Conservation (phyloP, 169 alveolate species). For the Sarcocystis neurona region DNA sequence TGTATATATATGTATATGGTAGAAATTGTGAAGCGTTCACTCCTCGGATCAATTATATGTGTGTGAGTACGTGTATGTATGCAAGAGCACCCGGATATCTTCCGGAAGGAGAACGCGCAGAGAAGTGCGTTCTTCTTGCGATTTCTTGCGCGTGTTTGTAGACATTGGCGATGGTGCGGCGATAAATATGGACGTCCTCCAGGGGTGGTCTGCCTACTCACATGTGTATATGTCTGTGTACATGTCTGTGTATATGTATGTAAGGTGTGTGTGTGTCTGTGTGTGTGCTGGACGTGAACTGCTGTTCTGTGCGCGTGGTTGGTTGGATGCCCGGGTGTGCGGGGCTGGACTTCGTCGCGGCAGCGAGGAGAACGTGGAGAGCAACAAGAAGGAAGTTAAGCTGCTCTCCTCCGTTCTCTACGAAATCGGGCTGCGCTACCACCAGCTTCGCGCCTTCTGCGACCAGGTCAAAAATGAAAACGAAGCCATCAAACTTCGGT, state of each 20-base stretch:
- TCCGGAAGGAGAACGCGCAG: no score
- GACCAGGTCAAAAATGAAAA: slow-evolving; percentile 46
- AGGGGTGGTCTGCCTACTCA: no score
- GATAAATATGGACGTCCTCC: no score
- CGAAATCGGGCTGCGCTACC: slow-evolving; percentile 36
- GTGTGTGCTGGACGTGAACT: neutral
- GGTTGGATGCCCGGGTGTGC: neutral
- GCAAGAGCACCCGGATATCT: no score
- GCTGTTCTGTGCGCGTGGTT: neutral
- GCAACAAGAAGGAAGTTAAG: slow-evolving; percentile 24
- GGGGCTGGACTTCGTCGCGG: neutral
- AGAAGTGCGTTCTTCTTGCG: no score
- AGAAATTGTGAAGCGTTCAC: no score
- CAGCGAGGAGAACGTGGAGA: slow-evolving; percentile 55
- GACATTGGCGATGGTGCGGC: no score
- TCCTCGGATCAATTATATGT: no score
- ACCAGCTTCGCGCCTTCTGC: slow-evolving; percentile 49
- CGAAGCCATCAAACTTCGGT: slow-evolving; percentile 53
- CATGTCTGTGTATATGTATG: neutral
- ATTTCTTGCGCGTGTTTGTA: no score
- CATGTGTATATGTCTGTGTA: no score
- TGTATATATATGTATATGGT: no score
- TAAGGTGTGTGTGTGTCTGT: neutral
- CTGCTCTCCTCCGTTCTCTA: slow-evolving; percentile 51
- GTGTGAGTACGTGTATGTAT: no score